Base-by-base conservation (phyloP, 2,329 filamentous ascomycete genomes). In the Blastomyces silverae region DNA sequence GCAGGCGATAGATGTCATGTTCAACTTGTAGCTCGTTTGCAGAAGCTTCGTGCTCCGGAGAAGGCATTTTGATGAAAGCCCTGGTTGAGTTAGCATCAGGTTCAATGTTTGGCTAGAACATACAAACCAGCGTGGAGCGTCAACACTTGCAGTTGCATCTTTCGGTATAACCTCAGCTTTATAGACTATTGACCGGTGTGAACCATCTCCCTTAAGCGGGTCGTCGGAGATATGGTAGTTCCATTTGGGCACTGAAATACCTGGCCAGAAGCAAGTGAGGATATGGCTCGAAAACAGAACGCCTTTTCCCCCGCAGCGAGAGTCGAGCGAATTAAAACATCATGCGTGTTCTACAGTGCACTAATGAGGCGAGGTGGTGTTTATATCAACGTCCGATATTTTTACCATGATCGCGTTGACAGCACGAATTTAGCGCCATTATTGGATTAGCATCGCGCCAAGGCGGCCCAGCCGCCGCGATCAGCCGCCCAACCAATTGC, bases 51-150 rank as follows among this genome's bases (percentile, higher is more conserved):
- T 65, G n/a, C 11, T 61, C 46, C 17, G 61, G 60, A 46, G 42
- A 7, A 50, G 65, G 60, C 50, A 42, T 44, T 65, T 65, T 66
- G 63, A 65, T 61, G 37, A 66, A 46, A 58, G 65, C 63, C 64
- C 64, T 66, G 53, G 60, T 28, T 31, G 28, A n/a, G 59, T 63
- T 62, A 62, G 31, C 58, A 28, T 61, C n/a, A 46, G 39, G 50
- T 57, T 55, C 55, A 56, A 65, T 42, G 59, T 22, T 56, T 52
- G 20, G 7, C 7, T 8, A n/a, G 15, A 48, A 22, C 44, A 22
- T 48, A 48, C 48, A 31, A 65, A 65, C 63, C 63, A 66, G 56
- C 61, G 63, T 39, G 65, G 63, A 56, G 50, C 52, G 44, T 59
- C 52, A 52, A n/a, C n/a, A n/a, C n/a, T n/a, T n/a, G n/a, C 11